Percentiles rank a stretch among this genome's conserved stretches.
Conservation (phyloP, 169 alveolate genomes). For the Eimeria necatrix region DNA sequence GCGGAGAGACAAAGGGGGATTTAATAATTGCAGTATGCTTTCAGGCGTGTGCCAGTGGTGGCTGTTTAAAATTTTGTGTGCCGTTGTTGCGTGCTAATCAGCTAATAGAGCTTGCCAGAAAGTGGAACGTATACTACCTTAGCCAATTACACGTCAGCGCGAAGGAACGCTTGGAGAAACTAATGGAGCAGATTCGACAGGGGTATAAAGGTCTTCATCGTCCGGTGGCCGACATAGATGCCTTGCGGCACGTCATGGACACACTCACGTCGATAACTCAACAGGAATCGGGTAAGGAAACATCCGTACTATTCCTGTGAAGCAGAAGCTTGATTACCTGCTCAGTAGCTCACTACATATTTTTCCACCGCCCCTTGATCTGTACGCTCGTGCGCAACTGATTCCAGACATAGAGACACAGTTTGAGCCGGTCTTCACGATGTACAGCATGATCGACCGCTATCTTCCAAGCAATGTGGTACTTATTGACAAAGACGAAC, state of each 20-base stretch:
- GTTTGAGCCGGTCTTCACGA: constrained; percentile 94
- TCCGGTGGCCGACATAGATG: constrained; percentile 93
- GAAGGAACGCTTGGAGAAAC: constrained; percentile 82
- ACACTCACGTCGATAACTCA: constrained; percentile 93
- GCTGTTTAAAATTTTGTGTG: background rate
- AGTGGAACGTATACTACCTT: constrained; percentile 92
- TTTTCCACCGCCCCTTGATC: background rate
- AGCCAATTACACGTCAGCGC: constrained; percentile 93
- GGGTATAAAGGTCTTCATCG: constrained; percentile 81
- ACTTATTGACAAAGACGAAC: constrained; percentile 94
- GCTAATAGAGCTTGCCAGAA: constrained; percentile 87
- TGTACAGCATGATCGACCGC: constrained; percentile 94
- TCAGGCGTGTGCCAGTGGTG: background rate
- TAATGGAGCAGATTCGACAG: constrained; percentile 84
- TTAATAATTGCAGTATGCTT: too few relatives aligned
- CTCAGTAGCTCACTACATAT: too few relatives aligned
- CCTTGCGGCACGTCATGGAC: constrained; percentile 94
- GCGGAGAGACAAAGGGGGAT: too few relatives aligned
- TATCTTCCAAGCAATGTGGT: constrained; percentile 87
- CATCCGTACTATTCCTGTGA: background rate
- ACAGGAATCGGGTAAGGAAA: constrained; percentile 79
- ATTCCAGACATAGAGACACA: constrained; percentile 94
- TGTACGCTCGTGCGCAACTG: constrained; percentile 76
- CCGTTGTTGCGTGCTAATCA: constrained; percentile 54
- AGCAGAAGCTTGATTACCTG: too few relatives aligned